A percentile compares a stretch with the other conserved stretches of the same genome.
phyloP scores from a whole-genome alignment of 495 filamentous ascomycete genomes.

The Talaromyces proteolyticus region DNA sequence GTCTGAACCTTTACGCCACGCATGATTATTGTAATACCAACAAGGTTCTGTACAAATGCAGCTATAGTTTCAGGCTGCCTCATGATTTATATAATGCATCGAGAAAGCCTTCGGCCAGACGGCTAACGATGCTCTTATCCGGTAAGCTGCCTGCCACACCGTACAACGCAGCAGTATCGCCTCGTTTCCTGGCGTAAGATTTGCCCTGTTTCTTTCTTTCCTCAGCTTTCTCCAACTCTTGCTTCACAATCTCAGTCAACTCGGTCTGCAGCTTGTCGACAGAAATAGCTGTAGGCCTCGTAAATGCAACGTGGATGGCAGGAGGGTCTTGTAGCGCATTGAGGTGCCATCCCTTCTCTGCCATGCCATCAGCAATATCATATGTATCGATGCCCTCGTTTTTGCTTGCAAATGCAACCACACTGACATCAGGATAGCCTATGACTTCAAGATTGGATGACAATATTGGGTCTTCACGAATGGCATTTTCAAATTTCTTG shows the following conservation, averaged over 20 bases:
- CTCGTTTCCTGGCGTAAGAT: conserved; percentile 37
- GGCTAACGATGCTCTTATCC: conserved; percentile 90
- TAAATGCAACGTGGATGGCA: conserved; percentile 96
- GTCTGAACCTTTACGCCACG: not conserved
- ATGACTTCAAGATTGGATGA: conserved; percentile 69
- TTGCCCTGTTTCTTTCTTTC: conserved; percentile 66
- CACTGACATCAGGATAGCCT: conserved; percentile 81
- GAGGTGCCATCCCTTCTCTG: conserved; percentile 83
- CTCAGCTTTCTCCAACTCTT: conserved; percentile 68
- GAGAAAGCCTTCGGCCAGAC: conserved; percentile 85
- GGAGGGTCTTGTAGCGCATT: conserved; percentile 89
- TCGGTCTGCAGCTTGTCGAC: conserved; percentile 72
- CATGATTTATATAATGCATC: conserved; percentile 95
- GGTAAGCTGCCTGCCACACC: conserved; percentile 92
- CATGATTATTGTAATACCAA: not conserved
- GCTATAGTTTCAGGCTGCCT: conserved; percentile 8
- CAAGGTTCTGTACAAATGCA: not conserved
- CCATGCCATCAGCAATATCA: conserved; percentile 83
- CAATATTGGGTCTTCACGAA: conserved; percentile 60
- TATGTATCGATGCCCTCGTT: conserved; percentile 68
- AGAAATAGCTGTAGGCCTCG: conserved; percentile 76
- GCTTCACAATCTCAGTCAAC: conserved; percentile 70
- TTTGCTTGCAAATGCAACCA: conserved; percentile 79
- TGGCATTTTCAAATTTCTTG: conserved; percentile 74
- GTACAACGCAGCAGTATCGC: conserved; percentile 83